Evolutionary conservation across 805 yeast genomes (phyloP), one percentile per base, ranked within the genome.

Genomic region (Zygoascus bituminiphila): DNA sequence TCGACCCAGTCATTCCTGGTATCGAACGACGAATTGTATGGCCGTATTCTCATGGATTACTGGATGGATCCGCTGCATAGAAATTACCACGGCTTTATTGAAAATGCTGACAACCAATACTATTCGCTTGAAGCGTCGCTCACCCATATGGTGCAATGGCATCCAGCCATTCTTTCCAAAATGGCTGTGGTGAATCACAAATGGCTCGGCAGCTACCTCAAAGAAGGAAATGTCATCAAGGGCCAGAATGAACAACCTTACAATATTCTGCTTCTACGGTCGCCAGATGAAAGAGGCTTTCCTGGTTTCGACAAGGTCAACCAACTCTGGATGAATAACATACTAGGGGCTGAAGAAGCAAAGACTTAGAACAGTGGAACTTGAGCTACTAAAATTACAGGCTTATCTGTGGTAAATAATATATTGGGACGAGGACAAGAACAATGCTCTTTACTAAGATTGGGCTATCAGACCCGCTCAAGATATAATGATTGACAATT

Each of bases 91-190:
- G 75, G 76, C 50, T 85, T 86, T 66, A 39, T 71, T 76, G 61
- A 66, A 74, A 14, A 6, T 24, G 25, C 36, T 4, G 22, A 17
- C 22, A 51, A 49, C 42, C 9, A 71, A 78, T 45, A 76, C 52
- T 43, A 54, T 56, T 75, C 75, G 47, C 82, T 69, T 35, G 60
- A 58, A 38, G 61, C 67, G 7, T 88, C 93, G 1, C 61, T 91
- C 36, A 76, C 87, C 9, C 98, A 93, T 62, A 71, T 88, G 41
- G 71, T 88, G 56, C 97, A 88, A 65, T 93, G 98, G 98, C 98
- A 91, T 62, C 95, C 96, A 10, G 78, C 76, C 24, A 68, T 84
- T 23, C 71, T 93, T 55, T 75, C 84, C 47, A 83, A 79, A 59
- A 73, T 93, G 2, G 83, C 88, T 0, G 64, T 91, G 14, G 77